These are phyloP conservation scores for Trebouxia sp. DNA, from an alignment of 139 green algal species.

Conservation along the genomic window DNA sequence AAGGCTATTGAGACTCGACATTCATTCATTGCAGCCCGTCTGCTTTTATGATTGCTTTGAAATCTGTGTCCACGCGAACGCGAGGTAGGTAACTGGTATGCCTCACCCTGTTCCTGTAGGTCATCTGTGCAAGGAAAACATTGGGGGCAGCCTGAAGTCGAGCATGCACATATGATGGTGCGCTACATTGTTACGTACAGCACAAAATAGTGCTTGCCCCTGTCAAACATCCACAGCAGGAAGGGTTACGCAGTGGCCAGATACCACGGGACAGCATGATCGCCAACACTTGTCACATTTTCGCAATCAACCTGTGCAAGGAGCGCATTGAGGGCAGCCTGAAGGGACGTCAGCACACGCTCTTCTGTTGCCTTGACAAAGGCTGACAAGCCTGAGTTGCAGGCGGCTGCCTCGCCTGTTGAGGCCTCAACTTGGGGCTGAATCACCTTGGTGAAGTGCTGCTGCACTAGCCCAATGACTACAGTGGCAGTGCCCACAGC, in stretches of 20 bases:
- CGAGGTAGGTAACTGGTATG: too few relatives aligned
- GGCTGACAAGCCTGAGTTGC: slow-evolving; percentile 49
- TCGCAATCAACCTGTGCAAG: slow-evolving; percentile 38
- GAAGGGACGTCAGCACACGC: slow-evolving; percentile 49
- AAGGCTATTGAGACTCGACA: too few relatives aligned
- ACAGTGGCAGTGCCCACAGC: slow-evolving; percentile 39
- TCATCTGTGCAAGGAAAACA: slow-evolving; percentile 47
- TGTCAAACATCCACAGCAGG: too few relatives aligned
- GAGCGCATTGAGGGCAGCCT: slow-evolving; percentile 51
- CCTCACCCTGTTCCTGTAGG: too few relatives aligned
- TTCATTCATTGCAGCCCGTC: too few relatives aligned
- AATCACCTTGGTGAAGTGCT: slow-evolving; percentile 52
- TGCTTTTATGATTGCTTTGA: too few relatives aligned
- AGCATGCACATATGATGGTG: slow-evolving; percentile 40
- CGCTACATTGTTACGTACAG: too few relatives aligned
- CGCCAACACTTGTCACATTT: neutral
- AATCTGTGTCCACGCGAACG: too few relatives aligned
- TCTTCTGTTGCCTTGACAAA: slow-evolving; percentile 55
- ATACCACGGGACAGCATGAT: too few relatives aligned
- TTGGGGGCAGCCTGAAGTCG: slow-evolving; percentile 49
- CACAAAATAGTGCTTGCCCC: too few relatives aligned
- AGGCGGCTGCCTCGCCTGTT: slow-evolving; percentile 40
- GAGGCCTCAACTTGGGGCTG: slow-evolving; percentile 38
- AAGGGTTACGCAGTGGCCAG: too few relatives aligned
- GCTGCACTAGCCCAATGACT: slow-evolving; percentile 48